Evolutionary conservation across 192 early-diverging fungal species (phyloP).

Genomic region (Martensiomyces pterosporus): DNA sequence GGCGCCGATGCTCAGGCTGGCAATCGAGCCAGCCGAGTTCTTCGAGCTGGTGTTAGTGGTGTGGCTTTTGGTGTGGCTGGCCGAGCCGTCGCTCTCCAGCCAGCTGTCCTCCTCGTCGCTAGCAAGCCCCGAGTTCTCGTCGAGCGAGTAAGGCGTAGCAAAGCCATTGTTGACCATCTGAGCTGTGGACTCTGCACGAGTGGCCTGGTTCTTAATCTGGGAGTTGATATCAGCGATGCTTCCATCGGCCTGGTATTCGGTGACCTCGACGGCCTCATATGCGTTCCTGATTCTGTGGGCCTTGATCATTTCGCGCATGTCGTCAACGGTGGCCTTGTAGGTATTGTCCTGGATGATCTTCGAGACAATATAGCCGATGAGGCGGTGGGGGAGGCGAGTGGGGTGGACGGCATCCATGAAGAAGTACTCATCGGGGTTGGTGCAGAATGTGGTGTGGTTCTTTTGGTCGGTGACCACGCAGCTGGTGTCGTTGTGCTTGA

Average conservation of each 20-base stretch:
- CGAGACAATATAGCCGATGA: slow-evolving; percentile 1
- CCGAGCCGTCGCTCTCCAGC: too few relatives aligned
- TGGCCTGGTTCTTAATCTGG: not conserved
- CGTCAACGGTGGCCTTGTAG: not conserved
- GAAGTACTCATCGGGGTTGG: slow-evolving; percentile 10
- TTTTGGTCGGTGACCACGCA: not conserved
- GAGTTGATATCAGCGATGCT: slow-evolving; percentile 1
- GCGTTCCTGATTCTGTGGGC: not conserved
- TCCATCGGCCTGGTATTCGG: slow-evolving; percentile 4
- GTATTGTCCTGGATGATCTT: not conserved
- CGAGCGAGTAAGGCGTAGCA: not conserved
- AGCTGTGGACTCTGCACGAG: not conserved
- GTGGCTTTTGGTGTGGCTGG: too few relatives aligned
- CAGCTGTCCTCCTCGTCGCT: too few relatives aligned
- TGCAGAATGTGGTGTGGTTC: slow-evolving; percentile 2
- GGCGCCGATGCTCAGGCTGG: too few relatives aligned
- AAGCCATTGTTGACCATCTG: not conserved
- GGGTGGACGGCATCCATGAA: slow-evolving; percentile 9
- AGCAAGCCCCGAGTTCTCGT: too few relatives aligned
- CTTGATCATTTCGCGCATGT: not conserved
- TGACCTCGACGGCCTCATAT: not conserved
- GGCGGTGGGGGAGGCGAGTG: slow-evolving; percentile 1
- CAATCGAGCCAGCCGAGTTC: too few relatives aligned
- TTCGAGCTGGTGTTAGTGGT: too few relatives aligned
- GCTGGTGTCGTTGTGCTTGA: slow-evolving; percentile 6